Percentiles rank a stretch among this genome's conserved stretches.
Conservation (phyloP, 176 grass and related monocot species). For the Urochloa ruziziensis region DNA sequence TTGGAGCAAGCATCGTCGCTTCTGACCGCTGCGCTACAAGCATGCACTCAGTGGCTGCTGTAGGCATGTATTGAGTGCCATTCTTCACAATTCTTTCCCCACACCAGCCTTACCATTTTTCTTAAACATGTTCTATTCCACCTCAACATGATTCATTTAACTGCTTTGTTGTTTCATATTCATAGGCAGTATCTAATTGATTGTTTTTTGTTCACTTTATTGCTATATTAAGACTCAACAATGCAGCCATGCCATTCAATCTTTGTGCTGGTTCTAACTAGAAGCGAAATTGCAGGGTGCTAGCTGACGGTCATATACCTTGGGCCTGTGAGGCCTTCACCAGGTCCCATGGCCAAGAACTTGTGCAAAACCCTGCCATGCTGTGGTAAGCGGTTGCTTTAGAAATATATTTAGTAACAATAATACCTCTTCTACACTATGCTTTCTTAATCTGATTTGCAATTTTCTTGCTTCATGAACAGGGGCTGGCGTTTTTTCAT, state of each 20-base stretch:
- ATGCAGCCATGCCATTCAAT: background rate
- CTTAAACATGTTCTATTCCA: too few species aligned
- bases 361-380: constrained; percentile 64
- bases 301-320: constrained; percentile 93
- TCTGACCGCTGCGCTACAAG: too few species aligned
- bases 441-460: background rate
- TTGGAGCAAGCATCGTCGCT: background rate
- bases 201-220: background rate
- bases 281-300: constrained; percentile 57
- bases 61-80: too few species aligned
- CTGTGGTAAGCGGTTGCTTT: constrained; percentile 47
- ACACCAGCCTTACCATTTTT: too few species aligned
- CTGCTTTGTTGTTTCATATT: background rate
- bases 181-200: background rate
- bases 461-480: constrained; percentile 23
- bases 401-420: background rate
- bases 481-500: constrained; percentile 93
- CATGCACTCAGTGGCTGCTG: too few species aligned
- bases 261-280: constrained; percentile 2
- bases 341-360: constrained; percentile 60
- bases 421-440: background rate
- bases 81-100: too few species aligned
- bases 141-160: background rate
- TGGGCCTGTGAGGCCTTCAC: constrained; percentile 93
- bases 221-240: background rate